Evolutionary conservation across 2,329 filamentous ascomycete genomes (phyloP).

Genomic region (Fusarium sp.): DNA sequence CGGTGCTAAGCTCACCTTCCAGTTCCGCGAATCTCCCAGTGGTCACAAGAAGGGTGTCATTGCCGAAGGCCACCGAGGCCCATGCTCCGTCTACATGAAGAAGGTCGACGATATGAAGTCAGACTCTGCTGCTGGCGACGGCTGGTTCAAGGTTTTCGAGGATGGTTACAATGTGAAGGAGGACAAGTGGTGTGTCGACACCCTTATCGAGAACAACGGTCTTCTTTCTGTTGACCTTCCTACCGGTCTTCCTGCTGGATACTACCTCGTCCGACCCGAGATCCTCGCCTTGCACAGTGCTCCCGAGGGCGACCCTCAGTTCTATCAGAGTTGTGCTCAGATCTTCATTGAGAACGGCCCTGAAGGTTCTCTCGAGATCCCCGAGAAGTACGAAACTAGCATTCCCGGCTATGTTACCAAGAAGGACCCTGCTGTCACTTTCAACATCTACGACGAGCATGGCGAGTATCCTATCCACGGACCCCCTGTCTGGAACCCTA

Average conservation of each 20-base stretch:
- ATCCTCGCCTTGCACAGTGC: conserved; percentile 75
- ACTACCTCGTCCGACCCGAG: conserved; percentile 79
- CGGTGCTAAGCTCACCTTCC: conserved; percentile 70
- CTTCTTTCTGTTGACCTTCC: conserved; percentile 72
- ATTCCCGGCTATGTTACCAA: conserved; percentile 74
- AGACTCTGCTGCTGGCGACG: conserved; percentile 67
- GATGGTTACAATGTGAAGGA: conserved; percentile 69
- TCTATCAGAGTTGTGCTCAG: conserved; percentile 79
- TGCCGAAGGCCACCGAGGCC: conserved; percentile 71
- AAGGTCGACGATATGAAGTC: conserved; percentile 67
- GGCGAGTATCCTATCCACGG: conserved; percentile 66
- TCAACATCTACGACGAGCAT: conserved; percentile 69
- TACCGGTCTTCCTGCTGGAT: conserved; percentile 68
- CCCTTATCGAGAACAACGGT: conserved; percentile 72
- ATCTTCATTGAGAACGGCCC: conserved; percentile 67
- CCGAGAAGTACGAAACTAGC: conserved; percentile 62
- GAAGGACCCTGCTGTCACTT: conserved; percentile 66
- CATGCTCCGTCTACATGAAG: conserved; percentile 80
- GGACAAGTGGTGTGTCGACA: conserved; percentile 75
- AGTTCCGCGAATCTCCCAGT: conserved; percentile 72
- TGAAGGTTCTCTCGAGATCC: conserved; percentile 59
- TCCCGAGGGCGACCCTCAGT: conserved; percentile 71
- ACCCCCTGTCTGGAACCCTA: conserved; percentile 62
- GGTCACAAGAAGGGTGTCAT: conserved; percentile 65
- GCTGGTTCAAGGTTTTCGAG: conserved; percentile 85